Evolutionary conservation across 1,139 yeast species (phyloP), one percentile per base, ranked within the genome.

Genomic region (Yamadazyma kanchanaburiensis): DNA sequence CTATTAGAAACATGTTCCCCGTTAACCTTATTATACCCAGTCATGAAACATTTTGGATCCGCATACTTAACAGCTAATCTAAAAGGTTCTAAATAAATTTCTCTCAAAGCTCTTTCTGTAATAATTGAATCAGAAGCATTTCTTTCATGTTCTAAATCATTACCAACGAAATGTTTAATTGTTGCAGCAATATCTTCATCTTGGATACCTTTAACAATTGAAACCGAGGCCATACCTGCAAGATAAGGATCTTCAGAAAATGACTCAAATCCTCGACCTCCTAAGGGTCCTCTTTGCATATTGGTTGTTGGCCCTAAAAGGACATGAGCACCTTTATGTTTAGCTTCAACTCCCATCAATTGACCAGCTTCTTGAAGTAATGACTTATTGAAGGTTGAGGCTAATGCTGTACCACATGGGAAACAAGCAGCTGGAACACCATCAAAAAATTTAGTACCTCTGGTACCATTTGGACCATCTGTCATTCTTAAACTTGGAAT

Each of bases 131-230:
- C 67, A 24, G 70, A 60, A 2, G 70, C 58, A 34, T 60, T 63
- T 31, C 84, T 57, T 41, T 74, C 75, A 39, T 74, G 65, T 45
- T 78, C 85, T 43, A 69, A 63, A 47, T 78, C 84, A 43, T 77
- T 77, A 47, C 79, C 69, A 17, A 74, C 78, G 50, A 51, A 77
- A 49, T 77, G 82, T 54, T 77, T 77, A 39, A 76, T 61, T 13
- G 80, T 68, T 6, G 82, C 80, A 30, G 68, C 73, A 38, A 77
- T 57, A 18, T 71, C 37, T 32, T 43, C 36, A 22, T 33, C 34
- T 37, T 59, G 62, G 29, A 58, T 56, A 12, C 65, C 64, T 22
- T 49, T 47, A 22, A 59, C 46, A 21, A 59, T 45, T n/a, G 50
- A 30, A 7, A 46, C 43, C 14, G 63, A 51, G 9, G 53, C 50